Evolutionary conservation across 192 early-diverging fungal genomes (phyloP).

Genomic region (Coemansia sp.): DNA sequence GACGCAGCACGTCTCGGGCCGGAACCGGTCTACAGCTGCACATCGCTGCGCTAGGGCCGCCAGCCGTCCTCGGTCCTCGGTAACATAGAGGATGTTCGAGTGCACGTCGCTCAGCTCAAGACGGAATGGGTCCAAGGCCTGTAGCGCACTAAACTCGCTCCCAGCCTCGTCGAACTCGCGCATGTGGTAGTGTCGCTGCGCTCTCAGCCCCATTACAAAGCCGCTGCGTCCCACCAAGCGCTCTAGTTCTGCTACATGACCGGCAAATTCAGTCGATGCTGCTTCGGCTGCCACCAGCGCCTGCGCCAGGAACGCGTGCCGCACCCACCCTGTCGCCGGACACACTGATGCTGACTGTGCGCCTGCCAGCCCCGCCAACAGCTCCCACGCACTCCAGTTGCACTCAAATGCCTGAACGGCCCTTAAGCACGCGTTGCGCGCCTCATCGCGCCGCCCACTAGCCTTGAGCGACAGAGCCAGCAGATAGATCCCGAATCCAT

Average conservation of each 20-base stretch:
- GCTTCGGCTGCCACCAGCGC: constrained; percentile 53
- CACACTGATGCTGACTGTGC: not conserved
- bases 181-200: constrained; percentile 62
- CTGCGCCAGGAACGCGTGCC: constrained; percentile 59
- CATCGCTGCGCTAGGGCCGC: constrained; percentile 76
- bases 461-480: constrained; percentile 26
- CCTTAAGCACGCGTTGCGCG: constrained; percentile 58
- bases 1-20: constrained; percentile 85
- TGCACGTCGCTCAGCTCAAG: constrained; percentile 82
- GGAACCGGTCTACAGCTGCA: constrained; percentile 68
- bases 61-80: constrained; percentile 68
- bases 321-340: constrained; percentile 33
- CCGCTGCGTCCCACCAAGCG: constrained; percentile 60
- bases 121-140: constrained; percentile 69
- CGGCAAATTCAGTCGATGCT: constrained; percentile 21
- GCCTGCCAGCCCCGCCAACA: constrained; percentile 49
- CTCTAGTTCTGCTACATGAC: constrained; percentile 46
- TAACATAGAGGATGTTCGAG: constrained; percentile 85
- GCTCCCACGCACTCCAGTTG: constrained; percentile 94
- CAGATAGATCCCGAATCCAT: constrained; percentile 45
- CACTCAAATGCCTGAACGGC: constrained; percentile 73
- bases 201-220: constrained; percentile 65
- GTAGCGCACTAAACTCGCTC: constrained; percentile 67
- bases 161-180: constrained; percentile 72
- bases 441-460: constrained; percentile 39